These are phyloP conservation scores for Xylaria arbuscula DNA, from an alignment of 2,329 filamentous ascomycete genomes.

Conservation along the genomic window DNA sequence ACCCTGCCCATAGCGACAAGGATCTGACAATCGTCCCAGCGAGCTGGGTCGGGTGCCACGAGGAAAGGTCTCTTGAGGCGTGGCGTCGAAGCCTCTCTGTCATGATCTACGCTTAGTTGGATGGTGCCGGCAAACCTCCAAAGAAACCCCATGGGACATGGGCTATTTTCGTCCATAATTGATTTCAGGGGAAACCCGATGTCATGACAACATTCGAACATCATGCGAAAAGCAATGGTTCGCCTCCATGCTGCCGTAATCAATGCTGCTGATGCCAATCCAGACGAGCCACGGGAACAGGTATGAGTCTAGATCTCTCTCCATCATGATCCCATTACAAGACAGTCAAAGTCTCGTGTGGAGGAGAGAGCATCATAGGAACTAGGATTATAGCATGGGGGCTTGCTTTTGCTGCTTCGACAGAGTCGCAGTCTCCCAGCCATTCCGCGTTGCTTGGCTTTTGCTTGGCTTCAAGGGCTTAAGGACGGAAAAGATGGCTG, in stretches of 20 bases:
- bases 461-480: too few species aligned
- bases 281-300: background rate
- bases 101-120: conserved; percentile 27
- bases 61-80: conserved; percentile 33
- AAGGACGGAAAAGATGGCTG: background rate
- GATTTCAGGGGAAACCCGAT: conserved; percentile 19
- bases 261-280: conserved; percentile 24
- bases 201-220: conserved; percentile 1
- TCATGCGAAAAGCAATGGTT: conserved; percentile 34
- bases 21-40: conserved; percentile 44
- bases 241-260: conserved; percentile 7
- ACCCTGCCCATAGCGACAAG: conserved; percentile 41
- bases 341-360: conserved; percentile 10
- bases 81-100: conserved; percentile 30
- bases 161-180: conserved; percentile 21
- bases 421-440: background rate
- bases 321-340: conserved; percentile 2
- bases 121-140: conserved; percentile 23
- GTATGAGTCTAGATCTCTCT: conserved; percentile 14
- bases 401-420: conserved; percentile 1
- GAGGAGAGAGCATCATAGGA: conserved; percentile 19
- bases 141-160: background rate
- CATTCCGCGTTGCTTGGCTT: conserved; percentile 22
- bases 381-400: conserved; percentile 8
- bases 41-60: conserved; percentile 45